Evolutionary conservation across 768 basidiomycete species (phyloP), one percentile per base, ranked within the genome.

Genomic region (Russula virescens): DNA sequence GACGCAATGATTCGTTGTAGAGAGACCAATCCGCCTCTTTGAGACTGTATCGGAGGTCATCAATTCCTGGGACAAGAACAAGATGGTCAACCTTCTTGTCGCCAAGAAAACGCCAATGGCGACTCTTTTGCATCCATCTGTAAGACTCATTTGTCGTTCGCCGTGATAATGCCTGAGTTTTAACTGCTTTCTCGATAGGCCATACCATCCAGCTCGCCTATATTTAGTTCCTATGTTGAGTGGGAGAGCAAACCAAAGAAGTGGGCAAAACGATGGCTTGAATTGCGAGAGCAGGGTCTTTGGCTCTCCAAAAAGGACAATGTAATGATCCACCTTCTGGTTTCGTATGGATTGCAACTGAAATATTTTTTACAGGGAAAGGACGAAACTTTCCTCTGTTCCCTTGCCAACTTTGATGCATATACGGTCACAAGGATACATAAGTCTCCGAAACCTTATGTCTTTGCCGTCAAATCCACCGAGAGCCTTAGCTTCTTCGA

Each of bases 211-310:
- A 73, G 73, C 61, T 76, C 77, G 25, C 78, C 80, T 54, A 72
- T 67, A 4, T 69, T 76, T 64, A 76, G 80, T 45, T 80, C 88
- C 7, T 94, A 86, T 69, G 84, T 98, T 26, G 91, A 98, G 72
- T 90, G 86, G 82, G 92, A 96, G 76, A 79, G 78, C 49, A 98
- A 96, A 75, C 84, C 88, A 62, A 94, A 94, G 40, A 97, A 97
- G 74, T 99, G 96, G 97, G 87, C 79, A 60, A 98, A 98, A 75
- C 83, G 93, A 38, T 95, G 87, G 84, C 78, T 99, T 71, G 85
- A 87, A 69, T 81, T 97, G 26, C 81, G 91, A 52, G 93, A 95
- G 69, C 91, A 95, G 66, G 83, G 84, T 63, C 71, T 98, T 58
- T 96, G 87, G 81, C 71, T 96, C 42, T 88, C 91, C 34, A 98